Evolutionary conservation across 179 eudicot genomes (phyloP).

Genomic region (Camellia oleifera): DNA sequence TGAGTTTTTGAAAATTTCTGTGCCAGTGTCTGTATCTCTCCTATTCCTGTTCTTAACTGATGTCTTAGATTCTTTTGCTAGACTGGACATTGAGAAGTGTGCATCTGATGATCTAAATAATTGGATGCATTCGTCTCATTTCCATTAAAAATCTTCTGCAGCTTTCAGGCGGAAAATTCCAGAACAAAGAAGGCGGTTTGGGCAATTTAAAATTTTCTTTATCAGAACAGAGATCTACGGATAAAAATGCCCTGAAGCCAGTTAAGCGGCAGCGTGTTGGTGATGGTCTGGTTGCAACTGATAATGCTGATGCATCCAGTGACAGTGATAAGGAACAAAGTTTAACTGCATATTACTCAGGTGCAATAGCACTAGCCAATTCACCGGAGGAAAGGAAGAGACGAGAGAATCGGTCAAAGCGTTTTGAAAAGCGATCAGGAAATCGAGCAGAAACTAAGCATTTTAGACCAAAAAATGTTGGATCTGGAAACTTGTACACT

Average conservation of each 20-base stretch:
- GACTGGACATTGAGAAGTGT: background rate
- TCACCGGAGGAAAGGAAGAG: conserved; percentile 88
- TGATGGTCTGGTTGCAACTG: conserved; percentile 41
- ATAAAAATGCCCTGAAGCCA: conserved; percentile 55
- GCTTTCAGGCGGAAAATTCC: conserved; percentile 58
- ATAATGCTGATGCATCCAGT: conserved; percentile 74
- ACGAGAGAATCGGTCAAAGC: conserved; percentile 85
- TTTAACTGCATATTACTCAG: conserved; percentile 67
- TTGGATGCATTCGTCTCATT: background rate
- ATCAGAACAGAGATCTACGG: conserved; percentile 34
- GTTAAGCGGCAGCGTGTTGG: conserved; percentile 68
- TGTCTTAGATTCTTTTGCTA: background rate
- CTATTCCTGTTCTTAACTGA: background rate
- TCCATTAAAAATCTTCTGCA: conserved; percentile 30
- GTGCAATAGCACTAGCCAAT: conserved; percentile 71
- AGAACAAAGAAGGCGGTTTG: conserved; percentile 41
- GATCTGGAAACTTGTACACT: conserved; percentile 59
- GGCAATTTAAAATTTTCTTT: conserved; percentile 43
- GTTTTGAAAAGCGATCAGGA: conserved; percentile 76
- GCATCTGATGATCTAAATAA: background rate
- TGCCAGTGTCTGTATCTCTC: background rate
- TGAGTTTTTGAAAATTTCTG: background rate
- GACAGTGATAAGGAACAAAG: conserved; percentile 86
- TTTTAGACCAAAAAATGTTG: conserved; percentile 42
- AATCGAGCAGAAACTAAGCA: conserved; percentile 46